Conservation (phyloP, 257 asterid genomes). For the Scutellaria baicalensis region DNA sequence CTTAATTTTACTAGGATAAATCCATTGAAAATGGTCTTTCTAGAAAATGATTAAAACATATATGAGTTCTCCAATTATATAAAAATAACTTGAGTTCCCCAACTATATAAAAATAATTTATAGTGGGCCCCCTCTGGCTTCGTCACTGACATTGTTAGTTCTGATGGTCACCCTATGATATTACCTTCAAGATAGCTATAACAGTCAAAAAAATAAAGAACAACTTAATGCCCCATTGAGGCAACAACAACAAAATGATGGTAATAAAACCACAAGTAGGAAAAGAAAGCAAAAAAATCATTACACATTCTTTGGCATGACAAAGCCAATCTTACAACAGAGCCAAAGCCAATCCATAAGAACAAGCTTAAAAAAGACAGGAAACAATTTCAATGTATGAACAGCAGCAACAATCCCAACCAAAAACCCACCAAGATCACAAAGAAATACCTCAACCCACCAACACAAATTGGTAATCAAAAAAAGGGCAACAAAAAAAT, state of each 20-base stretch:
- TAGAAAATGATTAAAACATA: too few species aligned
- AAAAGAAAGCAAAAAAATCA: background rate
- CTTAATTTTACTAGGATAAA: too few species aligned
- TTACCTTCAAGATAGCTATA: background rate
- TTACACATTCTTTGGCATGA: background rate
- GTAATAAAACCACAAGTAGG: background rate
- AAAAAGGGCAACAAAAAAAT: background rate
- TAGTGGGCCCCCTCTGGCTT: too few species aligned
- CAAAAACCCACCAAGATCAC: background rate
- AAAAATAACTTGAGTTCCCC: too few species aligned
- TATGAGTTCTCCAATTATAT: too few species aligned
- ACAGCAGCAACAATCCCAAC: background rate
- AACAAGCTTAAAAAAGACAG: conserved; percentile 9
- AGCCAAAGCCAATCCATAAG: background rate
- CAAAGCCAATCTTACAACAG: background rate
- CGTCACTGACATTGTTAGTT: too few species aligned
- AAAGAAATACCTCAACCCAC: background rate
- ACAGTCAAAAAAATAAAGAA: background rate
- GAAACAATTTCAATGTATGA: background rate
- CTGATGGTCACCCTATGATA: too few species aligned
- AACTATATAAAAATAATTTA: too few species aligned
- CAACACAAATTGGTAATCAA: background rate
- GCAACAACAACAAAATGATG: background rate
- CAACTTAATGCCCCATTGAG: background rate
- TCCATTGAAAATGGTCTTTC: too few species aligned